Evolutionary conservation across 176 grass and related monocot species (phyloP).

Genomic region (Luzula sylvatica): DNA sequence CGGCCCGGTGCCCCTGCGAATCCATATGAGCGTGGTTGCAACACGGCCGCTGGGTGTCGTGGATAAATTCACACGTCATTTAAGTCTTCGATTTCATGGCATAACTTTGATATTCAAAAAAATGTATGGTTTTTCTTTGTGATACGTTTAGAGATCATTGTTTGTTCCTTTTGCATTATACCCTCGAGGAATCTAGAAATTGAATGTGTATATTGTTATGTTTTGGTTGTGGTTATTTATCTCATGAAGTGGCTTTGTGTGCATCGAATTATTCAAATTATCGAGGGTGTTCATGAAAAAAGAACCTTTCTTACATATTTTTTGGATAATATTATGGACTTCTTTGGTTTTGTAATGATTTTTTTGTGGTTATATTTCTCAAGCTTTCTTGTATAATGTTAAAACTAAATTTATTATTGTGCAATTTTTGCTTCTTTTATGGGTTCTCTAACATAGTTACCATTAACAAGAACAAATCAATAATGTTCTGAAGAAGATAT

Average conservation of each 20-base stretch:
- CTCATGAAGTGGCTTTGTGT: not conserved
- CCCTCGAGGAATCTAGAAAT: not conserved
- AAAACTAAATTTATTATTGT: slow-evolving; percentile 3
- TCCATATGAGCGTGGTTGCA: slow-evolving; percentile 56
- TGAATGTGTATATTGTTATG: slow-evolving; percentile 10
- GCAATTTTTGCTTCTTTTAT: not conserved
- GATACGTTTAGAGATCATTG: not conserved
- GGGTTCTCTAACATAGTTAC: too few species aligned
- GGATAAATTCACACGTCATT: not conserved
- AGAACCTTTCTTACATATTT: slow-evolving; percentile 7
- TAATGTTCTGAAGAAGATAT: too few species aligned
- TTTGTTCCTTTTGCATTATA: slow-evolving; percentile 7
- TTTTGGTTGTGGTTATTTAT: not conserved
- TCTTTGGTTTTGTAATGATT: not conserved
- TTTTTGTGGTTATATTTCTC: not conserved
- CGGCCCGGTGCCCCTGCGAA: slow-evolving; percentile 31
- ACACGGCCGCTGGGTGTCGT: slow-evolving; percentile 38
- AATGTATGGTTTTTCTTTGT: not conserved
- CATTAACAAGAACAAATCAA: too few species aligned
- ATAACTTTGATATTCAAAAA: not conserved
- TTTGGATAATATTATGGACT: slow-evolving; percentile 1
- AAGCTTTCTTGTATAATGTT: not conserved
- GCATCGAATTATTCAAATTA: not conserved
- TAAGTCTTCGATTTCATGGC: not conserved
- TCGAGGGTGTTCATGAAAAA: slow-evolving; percentile 5